phyloP scores from a whole-genome alignment of 768 basidiomycete species.

The Amanita rimosa region DNA sequence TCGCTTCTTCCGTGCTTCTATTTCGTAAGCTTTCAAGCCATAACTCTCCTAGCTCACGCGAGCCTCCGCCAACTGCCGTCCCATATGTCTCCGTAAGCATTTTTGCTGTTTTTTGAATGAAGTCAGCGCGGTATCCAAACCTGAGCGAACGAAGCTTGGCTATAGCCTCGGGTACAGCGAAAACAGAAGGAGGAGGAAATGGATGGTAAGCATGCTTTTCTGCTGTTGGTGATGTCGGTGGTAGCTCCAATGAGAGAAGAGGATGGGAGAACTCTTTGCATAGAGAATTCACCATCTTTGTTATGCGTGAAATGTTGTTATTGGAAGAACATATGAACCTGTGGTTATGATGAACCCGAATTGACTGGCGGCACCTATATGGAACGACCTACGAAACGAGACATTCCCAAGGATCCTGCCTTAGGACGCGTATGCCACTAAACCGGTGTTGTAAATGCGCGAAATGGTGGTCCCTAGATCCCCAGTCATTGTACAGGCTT shows the following conservation, averaged over 20 bases:
- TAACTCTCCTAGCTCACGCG: slow-evolving; percentile 38
- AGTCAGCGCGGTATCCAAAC: slow-evolving; percentile 93
- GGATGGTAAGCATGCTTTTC: slow-evolving; percentile 49
- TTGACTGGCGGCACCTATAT: slow-evolving; percentile 19
- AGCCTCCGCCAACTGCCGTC: slow-evolving; percentile 8
- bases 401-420: slow-evolving; percentile 96
- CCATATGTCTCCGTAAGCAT: slow-evolving; percentile 58
- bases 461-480: slow-evolving; percentile 64
- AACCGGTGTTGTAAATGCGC: slow-evolving; percentile 49
- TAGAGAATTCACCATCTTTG: slow-evolving; percentile 82
- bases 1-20: slow-evolving; percentile 41
- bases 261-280: slow-evolving; percentile 67
- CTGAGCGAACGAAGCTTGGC: slow-evolving; percentile 67
- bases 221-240: slow-evolving; percentile 21
- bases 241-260: slow-evolving; percentile 31
- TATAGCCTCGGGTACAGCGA: slow-evolving; percentile 49
- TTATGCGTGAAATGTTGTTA: slow-evolving; percentile 92
- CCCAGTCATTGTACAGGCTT: slow-evolving; percentile 69
- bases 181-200: slow-evolving; percentile 70
- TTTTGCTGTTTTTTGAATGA: slow-evolving; percentile 72
- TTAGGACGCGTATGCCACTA: slow-evolving; percentile 72
- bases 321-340: slow-evolving; percentile 98
- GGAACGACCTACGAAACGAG: slow-evolving; percentile 57
- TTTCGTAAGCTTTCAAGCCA: slow-evolving; percentile 50
- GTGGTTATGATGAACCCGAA: neutral